Evolutionary conservation across 2,329 filamentous ascomycete species (phyloP).

Genomic region (Xylariales sp.): DNA sequence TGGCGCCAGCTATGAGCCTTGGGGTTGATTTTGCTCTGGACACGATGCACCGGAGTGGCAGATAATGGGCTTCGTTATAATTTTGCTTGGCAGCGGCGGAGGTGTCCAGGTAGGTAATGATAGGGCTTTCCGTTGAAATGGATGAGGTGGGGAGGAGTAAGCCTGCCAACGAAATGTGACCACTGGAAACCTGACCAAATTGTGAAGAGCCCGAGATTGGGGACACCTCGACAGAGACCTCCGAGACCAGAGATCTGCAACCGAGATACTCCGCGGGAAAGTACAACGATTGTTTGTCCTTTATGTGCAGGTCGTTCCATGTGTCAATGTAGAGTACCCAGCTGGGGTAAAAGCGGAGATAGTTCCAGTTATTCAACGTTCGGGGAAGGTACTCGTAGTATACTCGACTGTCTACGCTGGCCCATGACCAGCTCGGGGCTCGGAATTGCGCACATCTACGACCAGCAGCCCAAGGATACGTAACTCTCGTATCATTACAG

Average conservation of each 20-base stretch:
- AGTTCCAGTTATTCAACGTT: neutral
- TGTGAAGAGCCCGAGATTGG: neutral
- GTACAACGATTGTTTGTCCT: neutral
- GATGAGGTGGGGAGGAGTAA: neutral
- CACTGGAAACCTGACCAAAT: neutral
- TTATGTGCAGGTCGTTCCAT: neutral
- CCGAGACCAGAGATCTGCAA: neutral
- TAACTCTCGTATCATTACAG: neutral
- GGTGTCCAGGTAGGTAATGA: neutral
- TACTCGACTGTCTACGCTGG: conserved; percentile 1
- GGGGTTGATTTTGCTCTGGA: too few species aligned
- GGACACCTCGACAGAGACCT: neutral
- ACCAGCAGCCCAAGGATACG: neutral
- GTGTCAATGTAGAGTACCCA: neutral
- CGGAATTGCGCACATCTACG: neutral
- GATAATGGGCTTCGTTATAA: neutral
- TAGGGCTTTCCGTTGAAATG: neutral
- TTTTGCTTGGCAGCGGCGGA: neutral
- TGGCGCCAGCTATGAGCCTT: too few species aligned
- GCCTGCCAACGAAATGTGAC: neutral
- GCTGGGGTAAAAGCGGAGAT: neutral
- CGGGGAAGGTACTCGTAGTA: conserved; percentile 2
- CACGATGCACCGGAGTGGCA: neutral
- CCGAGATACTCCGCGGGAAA: neutral
- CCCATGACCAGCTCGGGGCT: conserved; percentile 2